A percentile compares a stretch with the other conserved stretches of the same genome.
Conservation (phyloP, 2,329 filamentous ascomycete genomes). For the Aschersonia sp. region DNA sequence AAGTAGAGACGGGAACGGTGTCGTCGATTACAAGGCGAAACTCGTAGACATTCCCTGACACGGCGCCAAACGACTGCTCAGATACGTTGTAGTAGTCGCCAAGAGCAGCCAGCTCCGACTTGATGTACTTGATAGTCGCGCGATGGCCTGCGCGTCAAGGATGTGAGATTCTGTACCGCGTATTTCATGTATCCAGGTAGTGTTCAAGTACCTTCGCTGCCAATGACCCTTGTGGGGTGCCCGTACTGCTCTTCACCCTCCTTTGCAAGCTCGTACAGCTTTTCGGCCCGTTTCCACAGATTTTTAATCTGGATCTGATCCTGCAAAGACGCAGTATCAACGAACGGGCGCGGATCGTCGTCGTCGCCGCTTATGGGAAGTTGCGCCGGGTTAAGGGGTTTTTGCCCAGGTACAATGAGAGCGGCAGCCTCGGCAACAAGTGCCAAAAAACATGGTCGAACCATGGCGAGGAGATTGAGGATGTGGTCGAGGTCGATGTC, state of each 20-base stretch:
- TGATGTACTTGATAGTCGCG: slow-evolving; percentile 51
- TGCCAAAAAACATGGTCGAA: no score
- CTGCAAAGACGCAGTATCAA: slow-evolving; percentile 42
- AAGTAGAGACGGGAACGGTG: slow-evolving; percentile 31
- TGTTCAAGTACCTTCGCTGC: slow-evolving; percentile 37
- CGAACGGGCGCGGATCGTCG: slow-evolving; percentile 19
- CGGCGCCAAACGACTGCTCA: slow-evolving; percentile 50
- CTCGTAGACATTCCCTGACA: slow-evolving; percentile 44
- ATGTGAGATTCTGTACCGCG: no score
- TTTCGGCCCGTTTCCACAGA: slow-evolving; percentile 42
- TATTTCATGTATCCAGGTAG: background rate
- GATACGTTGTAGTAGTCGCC: slow-evolving; percentile 47
- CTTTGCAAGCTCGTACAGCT: slow-evolving; percentile 49
- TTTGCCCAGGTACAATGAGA: background rate
- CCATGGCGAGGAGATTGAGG: no score
- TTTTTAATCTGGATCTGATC: slow-evolving; percentile 37
- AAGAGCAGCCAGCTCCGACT: slow-evolving; percentile 35
- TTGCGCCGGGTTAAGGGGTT: background rate
- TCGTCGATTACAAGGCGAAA: slow-evolving; percentile 41
- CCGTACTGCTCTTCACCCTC: slow-evolving; percentile 44
- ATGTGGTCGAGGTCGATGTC: no score
- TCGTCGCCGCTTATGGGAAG: background rate
- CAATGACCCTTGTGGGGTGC: slow-evolving; percentile 58
- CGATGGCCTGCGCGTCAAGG: slow-evolving; percentile 33
- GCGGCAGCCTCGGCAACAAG: no score